Conservation (phyloP, 169 alveolate species). For the Eimeria maxima region DNA sequence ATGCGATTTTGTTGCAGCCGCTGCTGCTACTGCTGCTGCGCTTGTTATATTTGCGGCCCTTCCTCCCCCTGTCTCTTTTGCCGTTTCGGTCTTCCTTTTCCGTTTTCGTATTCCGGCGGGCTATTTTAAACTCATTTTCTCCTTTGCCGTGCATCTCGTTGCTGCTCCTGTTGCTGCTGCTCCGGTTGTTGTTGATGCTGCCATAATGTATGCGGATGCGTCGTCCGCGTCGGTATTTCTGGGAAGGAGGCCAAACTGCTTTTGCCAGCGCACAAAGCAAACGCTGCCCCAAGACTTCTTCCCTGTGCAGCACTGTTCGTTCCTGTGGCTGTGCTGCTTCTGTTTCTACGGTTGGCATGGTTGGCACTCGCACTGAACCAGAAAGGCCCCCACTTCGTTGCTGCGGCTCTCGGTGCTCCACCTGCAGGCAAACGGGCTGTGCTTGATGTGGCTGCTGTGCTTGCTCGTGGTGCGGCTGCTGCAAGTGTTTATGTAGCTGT, state of each 20-base stretch:
- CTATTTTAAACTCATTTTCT: not conserved
- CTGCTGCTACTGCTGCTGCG: slow-evolving; percentile 44
- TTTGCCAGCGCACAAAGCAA: not conserved
- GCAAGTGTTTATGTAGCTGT: not conserved
- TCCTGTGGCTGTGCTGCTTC: not conserved
- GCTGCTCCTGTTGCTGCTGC: slow-evolving; percentile 7
- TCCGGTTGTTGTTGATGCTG: not conserved
- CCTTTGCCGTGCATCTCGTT: not conserved
- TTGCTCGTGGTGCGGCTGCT: slow-evolving; percentile 7
- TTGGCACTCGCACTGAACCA: not conserved
- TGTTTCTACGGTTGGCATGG: not conserved
- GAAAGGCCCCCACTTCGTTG: not conserved
- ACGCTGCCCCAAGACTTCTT: not conserved
- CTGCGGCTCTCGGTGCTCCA: slow-evolving; percentile 1
- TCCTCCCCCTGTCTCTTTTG: not conserved
- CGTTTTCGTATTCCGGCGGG: not conserved
- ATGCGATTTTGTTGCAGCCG: not conserved
- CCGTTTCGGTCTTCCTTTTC: not conserved
- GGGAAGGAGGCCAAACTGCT: not conserved
- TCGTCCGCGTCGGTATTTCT: not conserved
- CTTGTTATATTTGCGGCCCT: not conserved
- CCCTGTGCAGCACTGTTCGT: not conserved
- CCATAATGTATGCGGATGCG: not conserved
- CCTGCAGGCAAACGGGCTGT: not conserved
- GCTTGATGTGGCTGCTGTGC: not conserved